Conservation (phyloP, 495 filamentous ascomycete species). For the Mytilinidion resinicola region DNA sequence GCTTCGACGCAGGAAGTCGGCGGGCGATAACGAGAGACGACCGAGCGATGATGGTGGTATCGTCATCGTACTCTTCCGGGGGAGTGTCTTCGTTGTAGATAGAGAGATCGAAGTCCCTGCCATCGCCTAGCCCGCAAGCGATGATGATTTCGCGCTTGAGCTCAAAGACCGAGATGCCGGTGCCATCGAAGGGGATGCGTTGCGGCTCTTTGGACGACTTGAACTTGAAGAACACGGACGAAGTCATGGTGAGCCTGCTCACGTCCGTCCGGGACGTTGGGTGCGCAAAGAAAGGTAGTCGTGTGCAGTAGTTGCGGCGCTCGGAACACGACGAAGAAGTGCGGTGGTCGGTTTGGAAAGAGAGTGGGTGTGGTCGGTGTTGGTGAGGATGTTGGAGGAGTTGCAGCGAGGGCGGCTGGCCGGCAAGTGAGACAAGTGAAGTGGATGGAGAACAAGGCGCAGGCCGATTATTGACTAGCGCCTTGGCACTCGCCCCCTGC, state of each 20-base stretch:
- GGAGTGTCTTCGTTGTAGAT: constrained; percentile 78
- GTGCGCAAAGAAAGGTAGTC: too few species aligned
- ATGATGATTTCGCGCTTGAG: constrained; percentile 96
- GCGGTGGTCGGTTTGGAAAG: too few species aligned
- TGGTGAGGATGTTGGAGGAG: too few species aligned
- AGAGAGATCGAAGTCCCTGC: constrained; percentile 90
- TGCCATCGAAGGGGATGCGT: constrained; percentile 93
- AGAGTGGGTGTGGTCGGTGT: too few species aligned
- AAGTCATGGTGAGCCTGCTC: constrained; percentile 62
- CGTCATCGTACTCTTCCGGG: constrained; percentile 88
- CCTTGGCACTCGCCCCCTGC: too few species aligned
- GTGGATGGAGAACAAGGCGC: too few species aligned
- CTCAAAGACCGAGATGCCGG: constrained; percentile 97
- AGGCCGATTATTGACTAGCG: too few species aligned
- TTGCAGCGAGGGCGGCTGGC: too few species aligned
- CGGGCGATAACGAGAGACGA: constrained; percentile 90
- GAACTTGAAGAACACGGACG: constrained; percentile 99
- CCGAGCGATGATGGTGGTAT: constrained; percentile 81
- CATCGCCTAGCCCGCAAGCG: constrained; percentile 86
- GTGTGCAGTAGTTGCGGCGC: too few species aligned
- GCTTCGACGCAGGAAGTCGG: constrained; percentile 72
- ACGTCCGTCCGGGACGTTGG: too few species aligned
- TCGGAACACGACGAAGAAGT: too few species aligned
- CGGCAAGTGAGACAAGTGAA: too few species aligned
- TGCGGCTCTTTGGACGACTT: constrained; percentile 96